phyloP scores from a whole-genome alignment of 2,329 filamentous ascomycete genomes.

The Apiospora pterosperma region DNA sequence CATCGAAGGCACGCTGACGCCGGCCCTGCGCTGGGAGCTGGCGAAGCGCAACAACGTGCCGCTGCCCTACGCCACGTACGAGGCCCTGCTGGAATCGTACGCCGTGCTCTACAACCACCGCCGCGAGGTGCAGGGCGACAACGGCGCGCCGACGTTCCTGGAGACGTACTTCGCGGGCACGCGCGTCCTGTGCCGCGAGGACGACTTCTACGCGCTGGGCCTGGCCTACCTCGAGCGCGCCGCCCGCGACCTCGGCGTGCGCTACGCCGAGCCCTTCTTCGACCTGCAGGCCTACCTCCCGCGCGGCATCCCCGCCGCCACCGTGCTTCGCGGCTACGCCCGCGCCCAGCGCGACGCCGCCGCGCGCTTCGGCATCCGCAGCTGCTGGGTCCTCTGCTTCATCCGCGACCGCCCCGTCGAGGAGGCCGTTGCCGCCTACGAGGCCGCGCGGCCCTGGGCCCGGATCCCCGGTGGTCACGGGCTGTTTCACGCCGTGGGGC shows the following conservation, averaged over 20 bases:
- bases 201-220: constrained; percentile 9
- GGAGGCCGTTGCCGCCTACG: constrained; percentile 36
- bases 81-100: constrained; percentile 61
- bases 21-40: constrained; percentile 45
- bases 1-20: constrained; percentile 42
- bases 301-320: constrained; percentile 8
- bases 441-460: constrained; percentile 35
- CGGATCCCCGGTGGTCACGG: constrained; percentile 26
- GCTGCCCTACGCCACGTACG: constrained; percentile 45
- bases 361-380: constrained; percentile 22
- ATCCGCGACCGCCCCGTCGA: constrained; percentile 35
- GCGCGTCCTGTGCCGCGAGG: background rate
- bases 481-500: constrained; percentile 41
- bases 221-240: constrained; percentile 9
- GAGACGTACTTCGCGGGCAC: constrained; percentile 35
- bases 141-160: constrained; percentile 50
- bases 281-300: constrained; percentile 11
- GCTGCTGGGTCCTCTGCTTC: constrained; percentile 40
- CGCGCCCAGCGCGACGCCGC: constrained; percentile 28
- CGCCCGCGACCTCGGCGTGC: constrained; percentile 16
- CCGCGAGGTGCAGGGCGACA: constrained; percentile 45
- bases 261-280: constrained; percentile 13
- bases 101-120: constrained; percentile 66
- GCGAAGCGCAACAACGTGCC: constrained; percentile 62
- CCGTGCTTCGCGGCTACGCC: constrained; percentile 20